phyloP scores from a whole-genome alignment of 163 green algal genomes.

The Coccomyxa subellipsoidea region DNA sequence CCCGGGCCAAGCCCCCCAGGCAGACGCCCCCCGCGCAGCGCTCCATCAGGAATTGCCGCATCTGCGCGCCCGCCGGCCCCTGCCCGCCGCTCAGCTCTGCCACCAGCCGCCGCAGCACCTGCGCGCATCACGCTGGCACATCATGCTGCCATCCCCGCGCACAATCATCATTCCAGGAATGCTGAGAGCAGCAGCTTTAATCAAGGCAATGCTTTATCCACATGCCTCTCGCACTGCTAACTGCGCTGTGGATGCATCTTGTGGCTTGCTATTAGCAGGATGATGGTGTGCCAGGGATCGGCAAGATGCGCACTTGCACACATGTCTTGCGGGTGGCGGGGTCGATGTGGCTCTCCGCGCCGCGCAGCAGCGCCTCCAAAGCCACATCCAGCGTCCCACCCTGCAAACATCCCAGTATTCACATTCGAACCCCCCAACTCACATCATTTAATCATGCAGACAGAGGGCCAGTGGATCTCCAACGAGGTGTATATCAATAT shows the following conservation, averaged over 20 bases:
- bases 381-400: constrained; percentile 40
- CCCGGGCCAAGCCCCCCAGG: constrained; percentile 48
- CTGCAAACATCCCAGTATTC: too few relatives aligned
- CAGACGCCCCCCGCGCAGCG: constrained; percentile 56
- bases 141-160: neutral
- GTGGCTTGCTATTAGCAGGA: too few relatives aligned
- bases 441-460: too few relatives aligned
- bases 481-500: neutral
- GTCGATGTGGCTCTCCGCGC: constrained; percentile 56
- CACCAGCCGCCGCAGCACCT: constrained; percentile 30
- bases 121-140: constrained; percentile 3
- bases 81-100: constrained; percentile 14
- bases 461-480: too few relatives aligned
- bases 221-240: too few relatives aligned
- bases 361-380: constrained; percentile 53
- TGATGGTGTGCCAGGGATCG: too few relatives aligned
- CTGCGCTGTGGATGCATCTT: too few relatives aligned
- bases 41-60: constrained; percentile 25
- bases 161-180: neutral
- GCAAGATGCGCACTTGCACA: constrained; percentile 32
- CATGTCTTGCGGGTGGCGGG: constrained; percentile 23
- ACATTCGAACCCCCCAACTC: too few relatives aligned
- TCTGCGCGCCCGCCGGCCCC: constrained; percentile 16
- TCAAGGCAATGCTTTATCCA: too few relatives aligned
- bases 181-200: too few relatives aligned